A percentile compares a stretch with the other conserved stretches of the same genome.
Evolutionary conservation across 2,329 filamentous ascomycete genomes (phyloP).

Genomic region (Epichloe sibirici): DNA sequence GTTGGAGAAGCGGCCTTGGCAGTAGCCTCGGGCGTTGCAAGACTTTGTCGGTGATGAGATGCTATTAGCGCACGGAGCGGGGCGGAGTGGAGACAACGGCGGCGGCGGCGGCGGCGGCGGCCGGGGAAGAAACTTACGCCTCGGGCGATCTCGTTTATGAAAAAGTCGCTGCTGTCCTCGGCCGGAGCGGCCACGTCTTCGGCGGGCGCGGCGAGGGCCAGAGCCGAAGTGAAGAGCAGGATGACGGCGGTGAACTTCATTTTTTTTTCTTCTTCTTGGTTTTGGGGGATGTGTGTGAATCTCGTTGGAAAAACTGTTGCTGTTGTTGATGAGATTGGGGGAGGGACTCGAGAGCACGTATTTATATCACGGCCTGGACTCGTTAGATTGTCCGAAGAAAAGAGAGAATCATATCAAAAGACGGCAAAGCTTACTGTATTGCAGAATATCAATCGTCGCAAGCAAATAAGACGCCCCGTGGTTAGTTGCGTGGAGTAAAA

Average conservation of each 20-base stretch:
- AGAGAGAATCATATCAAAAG: too few species aligned
- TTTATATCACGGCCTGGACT: too few species aligned
- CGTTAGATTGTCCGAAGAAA: too few species aligned
- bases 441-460: too few species aligned
- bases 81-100: background rate
- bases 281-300: background rate
- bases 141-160: background rate
- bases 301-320: background rate
- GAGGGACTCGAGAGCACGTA: background rate
- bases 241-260: conserved; percentile 1
- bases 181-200: background rate
- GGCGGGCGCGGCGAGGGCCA: background rate
- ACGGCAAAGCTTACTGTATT: too few species aligned
- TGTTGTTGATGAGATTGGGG: background rate
- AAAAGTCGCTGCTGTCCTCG: background rate
- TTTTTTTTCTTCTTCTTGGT: background rate
- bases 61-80: too few species aligned
- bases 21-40: background rate
- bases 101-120: too few species aligned
- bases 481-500: too few species aligned
- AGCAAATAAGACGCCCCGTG: too few species aligned
- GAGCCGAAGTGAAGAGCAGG: conserved; percentile 1
- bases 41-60: background rate
- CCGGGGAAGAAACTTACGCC: background rate
- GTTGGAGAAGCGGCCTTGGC: background rate